Evolutionary conservation across 768 basidiomycete genomes (phyloP), one percentile per base, ranked within the genome.

Genomic region (Mycena epipterygia): DNA sequence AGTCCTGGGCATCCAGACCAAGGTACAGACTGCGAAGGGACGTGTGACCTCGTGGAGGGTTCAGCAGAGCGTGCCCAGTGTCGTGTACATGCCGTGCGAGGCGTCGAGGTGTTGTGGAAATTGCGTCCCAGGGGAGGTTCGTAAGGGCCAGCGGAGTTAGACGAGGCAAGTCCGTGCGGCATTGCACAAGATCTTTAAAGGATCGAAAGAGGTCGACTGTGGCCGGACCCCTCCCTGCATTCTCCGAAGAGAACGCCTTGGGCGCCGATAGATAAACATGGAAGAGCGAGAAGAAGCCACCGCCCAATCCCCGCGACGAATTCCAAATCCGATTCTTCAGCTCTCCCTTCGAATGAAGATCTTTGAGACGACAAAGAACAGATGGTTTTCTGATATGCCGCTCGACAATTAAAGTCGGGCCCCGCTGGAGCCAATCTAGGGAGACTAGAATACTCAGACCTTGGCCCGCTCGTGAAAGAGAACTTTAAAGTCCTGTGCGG

Each of bases 361-460:
- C 87, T 86, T 86, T 70, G 84, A 82, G 80, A 71, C 70, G 71
- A 75, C 76, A 68, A 73, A 74, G 30, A 46, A 76, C 74, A 73
- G 70, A 81, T 81, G 83, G 71, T 80, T 93, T 87, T 90, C 91
- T 91, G 90, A 89, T 93, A 88, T 87, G 89, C 80, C 85, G 86
- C 86, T 88, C 82, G 83, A 84, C 82, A 75, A 76, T 91, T 86
- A 86, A 80, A 82, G 81, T 86, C 81, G 83, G 89, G 80, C 87
- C 84, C 91, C 74, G 87, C 89, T 85, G 89, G 88, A 83, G 87
- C 81, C 89, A 75, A 86, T 89, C 87, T 65, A 85, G 85, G 86
- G 86, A 88, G 89, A 88, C 82, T 88, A 68, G 76, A 89, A 89
- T 87, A 80, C 90, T 92, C 91, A 91, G 91, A 92, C 91, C 90